Evolutionary conservation across 2,329 filamentous ascomycete genomes (phyloP), one percentile per base, ranked within the genome.

Genomic region (Aspergillus fischeri): DNA sequence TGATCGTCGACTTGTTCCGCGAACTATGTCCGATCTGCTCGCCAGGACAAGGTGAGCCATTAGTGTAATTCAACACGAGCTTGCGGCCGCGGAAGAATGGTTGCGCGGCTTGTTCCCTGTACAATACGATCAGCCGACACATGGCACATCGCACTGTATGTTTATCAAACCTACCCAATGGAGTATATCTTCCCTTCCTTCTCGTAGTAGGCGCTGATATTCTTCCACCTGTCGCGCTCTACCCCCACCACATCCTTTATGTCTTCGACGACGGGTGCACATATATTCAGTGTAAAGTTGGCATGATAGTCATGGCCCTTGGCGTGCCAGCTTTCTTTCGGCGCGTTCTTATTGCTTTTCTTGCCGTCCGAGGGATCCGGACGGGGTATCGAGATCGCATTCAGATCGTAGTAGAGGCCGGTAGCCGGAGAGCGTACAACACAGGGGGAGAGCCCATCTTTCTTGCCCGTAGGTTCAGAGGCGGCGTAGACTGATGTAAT

Each of bases 21-120:
- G 67, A 61, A 27, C 62, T 63, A 47, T 68, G 65, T 25, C 60
- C 65, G 10, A 68, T 61, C 52, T 60, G 61, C 41, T 72, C 68
- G 48, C 64, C 66, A 21, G 72, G 66, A 68, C 90, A 93, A 0
- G 88, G 89, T 0, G 90, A 93, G 44, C 90, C 90, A 64, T 86
- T 83, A 0, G 83, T 86, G 72, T 93, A 93, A 68, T 91, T 89
- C 21, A 93, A 77, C 11, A 92, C 84, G 3, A 93, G 80, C 72
- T 91, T 80, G 60, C 77, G 77, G 57, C 79, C 79, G 21, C 79
- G 76, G 60, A 81, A 80, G 56, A 81, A 69, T 27, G 75, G 76
- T 24, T 77, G 66, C 0, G 77, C 73, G 44, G 77, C 73, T 69
- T 77, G 68, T 67, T 80, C 73, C 50, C 79, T 77, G 56, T 4